phyloP scores from a whole-genome alignment of 805 yeast genomes.

The Scheffersomyces amazonensis region DNA sequence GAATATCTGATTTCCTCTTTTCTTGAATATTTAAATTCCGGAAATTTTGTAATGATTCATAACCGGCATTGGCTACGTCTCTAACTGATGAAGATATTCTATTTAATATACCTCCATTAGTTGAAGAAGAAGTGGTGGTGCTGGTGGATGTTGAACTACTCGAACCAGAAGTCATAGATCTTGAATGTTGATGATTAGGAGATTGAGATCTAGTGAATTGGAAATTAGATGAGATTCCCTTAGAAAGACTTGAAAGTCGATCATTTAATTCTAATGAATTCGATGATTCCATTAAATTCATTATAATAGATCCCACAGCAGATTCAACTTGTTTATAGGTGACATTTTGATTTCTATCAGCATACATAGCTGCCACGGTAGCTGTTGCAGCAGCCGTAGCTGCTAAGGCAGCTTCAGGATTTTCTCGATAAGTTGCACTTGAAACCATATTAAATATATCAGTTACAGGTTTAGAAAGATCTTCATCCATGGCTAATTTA shows the following conservation, averaged over 20 bases:
- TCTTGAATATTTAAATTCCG: conserved; percentile 5
- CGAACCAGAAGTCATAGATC: background rate
- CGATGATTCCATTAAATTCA: background rate
- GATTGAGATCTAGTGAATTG: background rate
- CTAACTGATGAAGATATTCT: conserved; percentile 4
- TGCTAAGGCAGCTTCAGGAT: conserved; percentile 27
- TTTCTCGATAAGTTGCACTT: conserved; percentile 29
- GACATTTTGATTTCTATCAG: conserved; percentile 18
- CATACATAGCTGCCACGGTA: conserved; percentile 36
- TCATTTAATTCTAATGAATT: background rate
- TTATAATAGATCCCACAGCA: conserved; percentile 1
- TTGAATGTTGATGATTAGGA: background rate
- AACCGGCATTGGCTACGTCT: background rate
- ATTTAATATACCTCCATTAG: conserved; percentile 3
- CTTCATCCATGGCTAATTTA: conserved; percentile 18
- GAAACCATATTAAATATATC: conserved; percentile 36
- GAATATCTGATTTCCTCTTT: conserved; percentile 1
- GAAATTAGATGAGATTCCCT: background rate
- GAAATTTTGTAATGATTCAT: conserved; percentile 7
- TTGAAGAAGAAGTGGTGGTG: background rate
- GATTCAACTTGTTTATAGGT: conserved; percentile 7
- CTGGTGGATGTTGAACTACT: background rate
- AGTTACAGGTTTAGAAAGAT: conserved; percentile 21
- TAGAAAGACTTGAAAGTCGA: background rate
- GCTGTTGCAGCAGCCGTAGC: conserved; percentile 37